These are phyloP conservation scores for Cryoendolithus antarcticus DNA, from an alignment of 2,329 filamentous ascomycete species.

Conservation along the genomic window DNA sequence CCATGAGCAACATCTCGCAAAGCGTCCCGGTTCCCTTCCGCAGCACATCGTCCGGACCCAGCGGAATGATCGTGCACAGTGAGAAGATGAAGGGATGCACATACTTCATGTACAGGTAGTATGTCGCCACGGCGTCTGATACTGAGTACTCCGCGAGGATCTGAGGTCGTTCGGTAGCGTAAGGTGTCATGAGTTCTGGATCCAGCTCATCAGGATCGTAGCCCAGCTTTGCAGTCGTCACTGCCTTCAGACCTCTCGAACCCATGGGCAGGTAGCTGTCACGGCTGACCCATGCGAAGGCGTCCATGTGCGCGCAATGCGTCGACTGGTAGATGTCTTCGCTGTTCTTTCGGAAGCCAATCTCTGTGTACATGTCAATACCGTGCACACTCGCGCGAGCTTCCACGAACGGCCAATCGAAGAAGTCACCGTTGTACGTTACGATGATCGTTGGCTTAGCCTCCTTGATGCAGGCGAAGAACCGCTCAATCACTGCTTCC, in stretches of 20 bases:
- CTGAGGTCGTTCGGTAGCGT: constrained; percentile 78
- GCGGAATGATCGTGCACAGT: constrained; percentile 85
- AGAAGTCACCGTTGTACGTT: constrained; percentile 99
- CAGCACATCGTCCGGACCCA: constrained; percentile 83
- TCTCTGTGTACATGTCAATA: constrained; percentile 98
- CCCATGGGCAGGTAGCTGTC: constrained; percentile 96
- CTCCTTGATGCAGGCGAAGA: constrained; percentile 92
- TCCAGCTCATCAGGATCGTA: constrained; percentile 98
- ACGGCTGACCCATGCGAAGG: constrained; percentile 97
- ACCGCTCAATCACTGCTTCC: constrained; percentile 73
- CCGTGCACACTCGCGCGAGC: constrained; percentile 83
- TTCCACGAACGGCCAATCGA: constrained; percentile 99
- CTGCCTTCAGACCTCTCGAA: constrained; percentile 91
- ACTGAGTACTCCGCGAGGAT: constrained; percentile 96
- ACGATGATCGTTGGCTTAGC: constrained; percentile 91
- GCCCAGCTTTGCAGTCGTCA: constrained; percentile 93
- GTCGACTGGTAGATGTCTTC: constrained; percentile 96
- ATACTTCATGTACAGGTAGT: constrained; percentile 99
- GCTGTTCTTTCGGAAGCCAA: constrained; percentile 86
- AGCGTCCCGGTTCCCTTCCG: constrained; percentile 94
- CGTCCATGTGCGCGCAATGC: constrained; percentile 97
- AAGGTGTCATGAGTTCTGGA: constrained; percentile 89
- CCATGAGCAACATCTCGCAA: constrained; percentile 99
- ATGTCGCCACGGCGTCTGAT: constrained; percentile 95
- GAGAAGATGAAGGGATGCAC: constrained; percentile 99